Evolutionary conservation across 306 rosid species (phyloP).

Genomic region (Purshia tridentata): DNA sequence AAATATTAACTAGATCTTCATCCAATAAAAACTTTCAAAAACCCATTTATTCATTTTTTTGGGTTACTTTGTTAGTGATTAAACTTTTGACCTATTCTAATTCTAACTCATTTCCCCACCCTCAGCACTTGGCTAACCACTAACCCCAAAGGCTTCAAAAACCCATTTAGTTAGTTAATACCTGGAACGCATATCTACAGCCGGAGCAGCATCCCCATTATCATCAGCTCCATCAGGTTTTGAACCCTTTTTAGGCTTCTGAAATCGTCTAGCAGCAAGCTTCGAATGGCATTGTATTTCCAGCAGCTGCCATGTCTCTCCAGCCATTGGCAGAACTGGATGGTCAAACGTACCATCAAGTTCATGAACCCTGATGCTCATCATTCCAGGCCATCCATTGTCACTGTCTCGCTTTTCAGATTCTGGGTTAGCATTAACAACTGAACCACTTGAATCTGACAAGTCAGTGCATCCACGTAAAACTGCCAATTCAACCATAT

Average conservation of each 20-base stretch:
- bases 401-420: constrained; percentile 78
- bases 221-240: constrained; percentile 94
- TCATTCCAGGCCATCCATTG: constrained; percentile 97
- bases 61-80: too few relatives aligned
- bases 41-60: too few relatives aligned
- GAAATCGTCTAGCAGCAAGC: constrained; percentile 90
- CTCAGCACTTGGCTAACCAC: too few relatives aligned
- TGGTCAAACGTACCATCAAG: constrained; percentile 97
- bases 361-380: constrained; percentile 95
- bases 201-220: constrained; percentile 68
- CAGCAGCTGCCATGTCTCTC: constrained; percentile 85
- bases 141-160: too few relatives aligned
- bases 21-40: background rate
- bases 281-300: constrained; percentile 94
- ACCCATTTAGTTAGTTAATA: constrained; percentile 21
- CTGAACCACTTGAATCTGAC: constrained; percentile 52
- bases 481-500: constrained; percentile 93
- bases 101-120: too few relatives aligned
- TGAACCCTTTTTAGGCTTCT: constrained; percentile 79
- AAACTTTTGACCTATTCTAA: too few relatives aligned
- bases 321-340: constrained; percentile 96
- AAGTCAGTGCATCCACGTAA: constrained; percentile 81
- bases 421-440: constrained; percentile 54
- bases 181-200: constrained; percentile 80
- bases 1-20: constrained; percentile 24